These are phyloP conservation scores for Calocybe gambosa DNA, from an alignment of 1,284 basidiomycete genomes.

Conservation along the genomic window DNA sequence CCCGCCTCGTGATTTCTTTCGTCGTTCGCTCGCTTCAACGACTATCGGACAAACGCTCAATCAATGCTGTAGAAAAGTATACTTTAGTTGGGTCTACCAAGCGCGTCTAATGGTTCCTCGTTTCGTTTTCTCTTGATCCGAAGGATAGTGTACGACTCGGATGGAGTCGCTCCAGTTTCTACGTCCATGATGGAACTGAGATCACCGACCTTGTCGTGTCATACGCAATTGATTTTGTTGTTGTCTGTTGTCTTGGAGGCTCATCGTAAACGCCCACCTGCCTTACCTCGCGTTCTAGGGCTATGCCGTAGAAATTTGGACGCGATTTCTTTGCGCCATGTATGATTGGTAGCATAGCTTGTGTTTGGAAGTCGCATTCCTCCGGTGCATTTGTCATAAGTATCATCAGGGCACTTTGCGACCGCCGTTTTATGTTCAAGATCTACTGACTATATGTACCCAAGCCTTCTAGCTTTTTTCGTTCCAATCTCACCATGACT, in stretches of 20 bases:
- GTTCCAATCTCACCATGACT: slow-evolving; percentile 1
- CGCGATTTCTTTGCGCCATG: not conserved
- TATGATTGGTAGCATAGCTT: not conserved
- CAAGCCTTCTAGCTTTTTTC: not conserved
- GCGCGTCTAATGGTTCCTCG: slow-evolving; percentile 72
- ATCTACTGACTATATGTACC: not conserved
- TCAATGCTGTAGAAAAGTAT: slow-evolving; percentile 9
- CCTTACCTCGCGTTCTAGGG: not conserved
- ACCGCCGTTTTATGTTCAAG: not conserved
- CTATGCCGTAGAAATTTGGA: not conserved
- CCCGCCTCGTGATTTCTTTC: slow-evolving; percentile 57
- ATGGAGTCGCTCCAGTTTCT: slow-evolving; percentile 9
- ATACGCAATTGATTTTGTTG: not conserved
- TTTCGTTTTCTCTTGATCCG: slow-evolving; percentile 75
- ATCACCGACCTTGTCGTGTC: not conserved
- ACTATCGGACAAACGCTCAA: slow-evolving; percentile 33
- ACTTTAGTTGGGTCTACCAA: slow-evolving; percentile 42
- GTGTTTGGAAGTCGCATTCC: not conserved
- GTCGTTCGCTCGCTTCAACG: slow-evolving; percentile 51
- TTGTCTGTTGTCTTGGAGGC: not conserved
- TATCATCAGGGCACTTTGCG: not conserved
- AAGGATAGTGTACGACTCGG: slow-evolving; percentile 56
- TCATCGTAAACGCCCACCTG: not conserved
- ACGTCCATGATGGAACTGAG: slow-evolving; percentile 20
- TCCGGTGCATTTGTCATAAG: too few relatives aligned